phyloP scores from a whole-genome alignment of 345 rosid species.

The Boechera retrofracta region DNA sequence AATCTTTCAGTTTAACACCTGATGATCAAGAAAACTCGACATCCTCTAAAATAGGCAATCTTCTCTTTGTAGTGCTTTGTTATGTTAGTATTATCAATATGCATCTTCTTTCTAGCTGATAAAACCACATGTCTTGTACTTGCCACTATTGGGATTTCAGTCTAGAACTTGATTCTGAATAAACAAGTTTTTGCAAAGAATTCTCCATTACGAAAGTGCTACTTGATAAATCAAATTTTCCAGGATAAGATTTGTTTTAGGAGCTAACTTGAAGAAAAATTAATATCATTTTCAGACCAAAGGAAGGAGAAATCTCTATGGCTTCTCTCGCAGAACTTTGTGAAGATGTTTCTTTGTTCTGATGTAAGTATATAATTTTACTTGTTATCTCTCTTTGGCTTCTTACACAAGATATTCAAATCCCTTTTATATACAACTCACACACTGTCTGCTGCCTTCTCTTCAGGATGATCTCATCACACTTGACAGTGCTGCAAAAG shows the following conservation, averaged over 20 bases:
- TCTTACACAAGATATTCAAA: neutral
- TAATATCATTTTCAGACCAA: constrained; percentile 49
- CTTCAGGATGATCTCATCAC: constrained; percentile 66
- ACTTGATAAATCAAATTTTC: neutral
- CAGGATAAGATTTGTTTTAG: neutral
- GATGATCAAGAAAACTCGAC: constrained; percentile 59
- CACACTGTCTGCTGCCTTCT: constrained; percentile 6
- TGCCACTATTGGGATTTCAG: constrained; percentile 6
- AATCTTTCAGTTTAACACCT: constrained; percentile 38
- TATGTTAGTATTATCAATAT: constrained; percentile 7
- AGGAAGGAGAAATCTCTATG: constrained; percentile 76
- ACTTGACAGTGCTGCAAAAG: constrained; percentile 71
- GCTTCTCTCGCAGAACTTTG: constrained; percentile 78
- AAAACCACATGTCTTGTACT: constrained; percentile 1
- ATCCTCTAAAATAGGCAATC: constrained; percentile 59
- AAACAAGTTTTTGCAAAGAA: constrained; percentile 4
- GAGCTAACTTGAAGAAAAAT: constrained; percentile 9
- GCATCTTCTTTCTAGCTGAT: constrained; percentile 22
- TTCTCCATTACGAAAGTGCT: neutral
- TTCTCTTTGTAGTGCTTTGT: neutral
- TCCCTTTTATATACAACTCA: neutral
- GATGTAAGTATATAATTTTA: constrained; percentile 52
- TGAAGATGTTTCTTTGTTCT: constrained; percentile 85
- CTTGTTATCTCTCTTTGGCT: constrained; percentile 12
- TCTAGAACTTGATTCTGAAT: neutral